Conservation (phyloP, 805 yeast genomes). For the Teunomyces kruisii region DNA sequence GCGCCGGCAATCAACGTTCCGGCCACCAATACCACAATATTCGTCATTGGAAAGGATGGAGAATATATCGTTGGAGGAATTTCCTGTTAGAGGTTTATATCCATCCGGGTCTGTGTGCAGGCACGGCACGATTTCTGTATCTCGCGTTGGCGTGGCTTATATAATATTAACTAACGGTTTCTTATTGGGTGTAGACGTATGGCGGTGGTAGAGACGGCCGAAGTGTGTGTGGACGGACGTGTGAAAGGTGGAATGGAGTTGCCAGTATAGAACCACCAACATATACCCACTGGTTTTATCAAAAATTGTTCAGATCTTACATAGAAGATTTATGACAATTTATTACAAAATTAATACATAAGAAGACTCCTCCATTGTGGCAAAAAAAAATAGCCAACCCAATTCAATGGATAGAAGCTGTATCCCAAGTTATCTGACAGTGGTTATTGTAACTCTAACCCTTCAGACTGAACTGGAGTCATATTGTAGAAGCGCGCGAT, state of each 20-base stretch:
- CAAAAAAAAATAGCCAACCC: too few species aligned
- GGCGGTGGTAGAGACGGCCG: too few species aligned
- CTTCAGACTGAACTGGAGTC: neutral
- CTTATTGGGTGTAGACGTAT: neutral
- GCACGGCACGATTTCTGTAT: neutral
- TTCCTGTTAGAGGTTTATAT: neutral
- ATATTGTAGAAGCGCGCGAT: too few species aligned
- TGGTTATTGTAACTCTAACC: neutral
- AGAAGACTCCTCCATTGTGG: too few species aligned
- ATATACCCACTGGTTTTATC: too few species aligned
- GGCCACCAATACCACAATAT: slow-evolving; percentile 15
- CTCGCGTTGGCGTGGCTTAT: neutral
- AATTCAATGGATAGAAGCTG: too few species aligned
- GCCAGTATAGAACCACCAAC: too few species aligned
- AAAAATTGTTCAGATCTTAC: too few species aligned
- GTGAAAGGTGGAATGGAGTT: too few species aligned
- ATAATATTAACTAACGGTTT: neutral
- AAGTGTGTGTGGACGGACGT: too few species aligned
- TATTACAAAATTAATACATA: too few species aligned
- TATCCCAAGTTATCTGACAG: neutral
- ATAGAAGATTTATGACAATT: too few species aligned
- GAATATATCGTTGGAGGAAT: neutral
- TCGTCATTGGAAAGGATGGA: neutral
- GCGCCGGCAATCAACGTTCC: slow-evolving; percentile 72
- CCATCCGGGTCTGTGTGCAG: neutral